phyloP scores from a whole-genome alignment of 2,329 filamentous ascomycete species.

The Conoideocrella luteorostrata region DNA sequence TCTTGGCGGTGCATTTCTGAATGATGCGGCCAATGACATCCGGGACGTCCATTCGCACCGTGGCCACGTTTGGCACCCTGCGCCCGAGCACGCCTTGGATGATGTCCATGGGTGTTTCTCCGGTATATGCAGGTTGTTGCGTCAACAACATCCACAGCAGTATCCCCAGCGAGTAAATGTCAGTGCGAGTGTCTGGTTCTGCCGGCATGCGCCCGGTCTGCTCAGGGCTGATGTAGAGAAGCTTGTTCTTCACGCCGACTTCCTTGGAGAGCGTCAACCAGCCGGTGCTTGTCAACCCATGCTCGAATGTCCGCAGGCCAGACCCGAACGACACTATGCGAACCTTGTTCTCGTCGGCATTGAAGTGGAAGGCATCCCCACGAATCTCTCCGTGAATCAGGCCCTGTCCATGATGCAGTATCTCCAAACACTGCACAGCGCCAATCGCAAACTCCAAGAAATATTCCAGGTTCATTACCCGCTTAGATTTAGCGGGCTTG shows the following conservation, averaged over 20 bases:
- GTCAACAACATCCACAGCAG: slow-evolving; percentile 83
- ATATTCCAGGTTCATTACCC: slow-evolving; percentile 61
- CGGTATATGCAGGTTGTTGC: slow-evolving; percentile 73
- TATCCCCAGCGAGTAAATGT: slow-evolving; percentile 88
- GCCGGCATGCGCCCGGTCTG: slow-evolving; percentile 90
- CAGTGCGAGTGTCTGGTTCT: slow-evolving; percentile 84
- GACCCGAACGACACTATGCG: slow-evolving; percentile 82
- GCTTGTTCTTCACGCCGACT: slow-evolving; percentile 78
- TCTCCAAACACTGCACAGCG: slow-evolving; percentile 76
- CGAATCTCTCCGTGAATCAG: slow-evolving; percentile 88
- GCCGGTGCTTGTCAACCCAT: slow-evolving; percentile 76
- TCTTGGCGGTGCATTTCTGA: slow-evolving; percentile 87
- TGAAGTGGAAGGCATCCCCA: slow-evolving; percentile 86
- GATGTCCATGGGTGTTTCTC: slow-evolving; percentile 75
- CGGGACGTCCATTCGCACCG: slow-evolving; percentile 74
- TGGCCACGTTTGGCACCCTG: slow-evolving; percentile 69
- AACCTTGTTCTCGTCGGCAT: slow-evolving; percentile 61
- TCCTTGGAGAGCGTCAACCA: slow-evolving; percentile 82
- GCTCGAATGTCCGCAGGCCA: slow-evolving; percentile 81
- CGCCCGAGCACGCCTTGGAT: slow-evolving; percentile 83
- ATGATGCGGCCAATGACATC: slow-evolving; percentile 78
- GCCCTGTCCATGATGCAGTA: slow-evolving; percentile 82
- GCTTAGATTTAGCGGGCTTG: slow-evolving; percentile 39
- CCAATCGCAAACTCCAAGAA: slow-evolving; percentile 92
- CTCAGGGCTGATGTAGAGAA: slow-evolving; percentile 89